These are phyloP conservation scores for Euryodendron excelsum DNA, from an alignment of 148 eudicot genomes.

Conservation along the genomic window DNA sequence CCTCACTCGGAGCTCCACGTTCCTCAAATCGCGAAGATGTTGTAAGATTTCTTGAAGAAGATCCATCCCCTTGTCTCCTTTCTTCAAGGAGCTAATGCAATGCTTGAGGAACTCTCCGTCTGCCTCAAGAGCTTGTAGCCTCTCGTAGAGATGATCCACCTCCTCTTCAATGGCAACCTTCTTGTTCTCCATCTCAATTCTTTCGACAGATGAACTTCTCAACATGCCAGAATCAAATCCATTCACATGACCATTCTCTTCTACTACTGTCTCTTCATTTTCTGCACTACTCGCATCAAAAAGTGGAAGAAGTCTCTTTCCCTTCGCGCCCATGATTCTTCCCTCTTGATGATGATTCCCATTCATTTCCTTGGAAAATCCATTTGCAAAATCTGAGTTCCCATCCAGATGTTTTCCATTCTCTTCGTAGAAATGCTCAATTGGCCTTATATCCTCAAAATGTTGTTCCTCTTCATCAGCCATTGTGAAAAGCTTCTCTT, in stretches of 20 bases:
- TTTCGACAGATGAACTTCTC: neutral
- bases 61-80: slow-evolving; percentile 87
- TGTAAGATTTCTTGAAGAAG: slow-evolving; percentile 89
- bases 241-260: slow-evolving; percentile 23
- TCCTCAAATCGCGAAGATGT: slow-evolving; percentile 76
- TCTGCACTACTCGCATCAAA: slow-evolving; percentile 55
- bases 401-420: slow-evolving; percentile 42
- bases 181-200: slow-evolving; percentile 58
- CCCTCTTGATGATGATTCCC: slow-evolving; percentile 53
- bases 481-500: slow-evolving; percentile 73
- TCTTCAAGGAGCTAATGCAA: slow-evolving; percentile 83
- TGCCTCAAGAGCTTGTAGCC: slow-evolving; percentile 82
- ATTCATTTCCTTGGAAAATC: slow-evolving; percentile 36
- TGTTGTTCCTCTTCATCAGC: slow-evolving; percentile 59
- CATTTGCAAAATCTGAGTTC: slow-evolving; percentile 31
- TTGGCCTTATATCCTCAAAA: slow-evolving; percentile 32
- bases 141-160: slow-evolving; percentile 72
- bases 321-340: slow-evolving; percentile 46
- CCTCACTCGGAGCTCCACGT: slow-evolving; percentile 53
- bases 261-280: slow-evolving; percentile 30
- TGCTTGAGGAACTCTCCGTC: slow-evolving; percentile 84
- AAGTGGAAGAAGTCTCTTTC: slow-evolving; percentile 80
- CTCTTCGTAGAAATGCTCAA: slow-evolving; percentile 10
- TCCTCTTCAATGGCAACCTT: slow-evolving; percentile 67
- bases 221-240: slow-evolving; percentile 15